Evolutionary conservation across 768 basidiomycete genomes (phyloP).

Genomic region (Xanthoconium stramineum): DNA sequence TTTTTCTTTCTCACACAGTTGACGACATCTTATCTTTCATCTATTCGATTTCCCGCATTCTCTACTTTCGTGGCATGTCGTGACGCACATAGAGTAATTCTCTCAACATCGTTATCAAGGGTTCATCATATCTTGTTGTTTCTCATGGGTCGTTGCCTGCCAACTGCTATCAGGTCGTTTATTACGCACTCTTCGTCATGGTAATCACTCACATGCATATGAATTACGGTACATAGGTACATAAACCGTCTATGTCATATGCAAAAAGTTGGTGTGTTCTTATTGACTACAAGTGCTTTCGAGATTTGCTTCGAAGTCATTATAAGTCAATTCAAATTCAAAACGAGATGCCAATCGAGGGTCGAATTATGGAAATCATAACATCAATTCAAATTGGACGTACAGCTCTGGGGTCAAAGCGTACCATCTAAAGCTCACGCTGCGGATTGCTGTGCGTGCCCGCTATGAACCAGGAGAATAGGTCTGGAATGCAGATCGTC

Average conservation of each 20-base stretch:
- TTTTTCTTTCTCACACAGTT: slow-evolving; percentile 3
- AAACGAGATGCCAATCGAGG: too few relatives aligned
- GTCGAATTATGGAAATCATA: too few relatives aligned
- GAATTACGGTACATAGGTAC: neutral
- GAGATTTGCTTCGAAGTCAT: neutral
- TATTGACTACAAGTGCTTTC: neutral
- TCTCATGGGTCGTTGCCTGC: slow-evolving; percentile 15
- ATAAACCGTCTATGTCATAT: neutral
- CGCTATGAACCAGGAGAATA: neutral
- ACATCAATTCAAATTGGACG: neutral
- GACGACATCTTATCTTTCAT: slow-evolving; percentile 30
- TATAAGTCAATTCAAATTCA: too few relatives aligned
- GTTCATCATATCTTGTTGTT: slow-evolving; percentile 11
- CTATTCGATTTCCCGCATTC: slow-evolving; percentile 21
- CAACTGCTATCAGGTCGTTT: neutral
- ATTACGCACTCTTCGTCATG: slow-evolving; percentile 1
- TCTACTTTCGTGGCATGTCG: slow-evolving; percentile 21
- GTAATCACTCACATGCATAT: neutral
- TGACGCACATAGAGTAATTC: slow-evolving; percentile 29
- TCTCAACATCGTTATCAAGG: slow-evolving; percentile 11
- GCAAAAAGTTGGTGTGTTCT: slow-evolving; percentile 1
- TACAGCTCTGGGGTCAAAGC: neutral
- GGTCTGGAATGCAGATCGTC: neutral
- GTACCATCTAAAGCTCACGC: slow-evolving; percentile 2
- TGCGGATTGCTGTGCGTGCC: slow-evolving; percentile 8